Base-by-base conservation (phyloP, 176 grass and related monocot genomes). In the Stipa capillata region DNA sequence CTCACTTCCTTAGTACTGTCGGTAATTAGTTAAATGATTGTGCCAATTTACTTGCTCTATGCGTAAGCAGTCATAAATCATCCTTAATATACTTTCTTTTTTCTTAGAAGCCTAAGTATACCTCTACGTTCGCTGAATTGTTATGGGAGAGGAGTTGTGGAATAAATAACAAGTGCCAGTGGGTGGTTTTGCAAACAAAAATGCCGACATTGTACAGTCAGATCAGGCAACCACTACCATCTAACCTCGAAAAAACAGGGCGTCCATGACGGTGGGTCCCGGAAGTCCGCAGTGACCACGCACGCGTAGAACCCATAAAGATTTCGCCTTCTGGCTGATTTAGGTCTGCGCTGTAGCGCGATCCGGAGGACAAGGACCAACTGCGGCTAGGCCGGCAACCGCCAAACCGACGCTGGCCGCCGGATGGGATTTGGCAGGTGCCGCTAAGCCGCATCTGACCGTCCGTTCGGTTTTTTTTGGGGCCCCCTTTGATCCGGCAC, bases 361-460 rank as follows among this genome's bases (percentile, higher is more conserved):
- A 85, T 82, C 49, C 40, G 68, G 55, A 63, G 75, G 73, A 87
- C 82, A 85, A 57, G 48, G 78, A 82, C 82, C 69, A 73, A 79
- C 90, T 79, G 79, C 79, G 13, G 66, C 13, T 85, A 79, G 90
- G 90, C 82, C 86, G 86, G 90, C 90, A 88, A 85, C 90, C 90
- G 90, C 82, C 86, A 60, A 62, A 88, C 41, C 13, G 2, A 42
- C 27, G 52, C 17, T 11, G 37, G 63, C 74, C 90, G 82, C 60
- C 43, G 21, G 90, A 88, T 92, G 8, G 23, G n/a, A n/a, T n/a
- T n/a, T n/a, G n/a, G n/a, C n/a, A n/a, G n/a, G 35, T 8, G 76
- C 68, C 49, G 51, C 42, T 62, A 3, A 27, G 53, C 28, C 47
- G 32, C 37, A 82, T 78, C 73, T 5, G 32, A 4, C 77, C 83